A percentile compares a stretch with the other conserved stretches of the same genome.
Conservation (phyloP, 1,139 yeast genomes). For the Zygotorulaspora mrakii region DNA sequence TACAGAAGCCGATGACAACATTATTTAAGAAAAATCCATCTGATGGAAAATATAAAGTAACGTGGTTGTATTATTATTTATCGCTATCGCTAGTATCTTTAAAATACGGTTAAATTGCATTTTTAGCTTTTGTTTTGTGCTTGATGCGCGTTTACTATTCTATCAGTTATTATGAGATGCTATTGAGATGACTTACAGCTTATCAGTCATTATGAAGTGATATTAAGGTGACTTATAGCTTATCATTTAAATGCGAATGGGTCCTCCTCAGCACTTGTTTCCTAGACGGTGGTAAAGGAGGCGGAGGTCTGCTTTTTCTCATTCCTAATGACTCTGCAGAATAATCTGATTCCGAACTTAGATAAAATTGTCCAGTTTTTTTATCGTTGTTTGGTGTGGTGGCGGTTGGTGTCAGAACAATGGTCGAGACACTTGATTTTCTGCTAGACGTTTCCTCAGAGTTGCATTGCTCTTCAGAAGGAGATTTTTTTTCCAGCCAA, state of each 20-base stretch:
- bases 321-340: slow-evolving; percentile 38
- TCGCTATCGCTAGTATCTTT: too few relatives aligned
- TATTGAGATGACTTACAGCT: too few relatives aligned
- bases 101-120: too few relatives aligned
- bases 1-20: slow-evolving; percentile 35
- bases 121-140: too few relatives aligned
- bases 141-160: too few relatives aligned
- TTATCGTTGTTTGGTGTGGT: slow-evolving; percentile 9
- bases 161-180: too few relatives aligned
- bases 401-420: slow-evolving; percentile 13
- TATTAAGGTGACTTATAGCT: background rate
- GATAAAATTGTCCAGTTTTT: slow-evolving; percentile 14
- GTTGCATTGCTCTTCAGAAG: slow-evolving; percentile 10
- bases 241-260: slow-evolving; percentile 4
- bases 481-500: slow-evolving; percentile 45
- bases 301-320: slow-evolving; percentile 32
- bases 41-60: too few relatives aligned
- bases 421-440: slow-evolving; percentile 19
- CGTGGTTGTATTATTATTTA: too few relatives aligned
- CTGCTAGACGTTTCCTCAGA: slow-evolving; percentile 18
- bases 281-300: slow-evolving; percentile 39
- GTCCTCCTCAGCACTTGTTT: slow-evolving; percentile 15
- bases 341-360: slow-evolving; percentile 21
- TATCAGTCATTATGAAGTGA: too few relatives aligned
- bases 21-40: slow-evolving; percentile 10